Evolutionary conservation across 805 yeast genomes (phyloP), one percentile per base, ranked within the genome.

Genomic region (Starmera dryadoides): DNA sequence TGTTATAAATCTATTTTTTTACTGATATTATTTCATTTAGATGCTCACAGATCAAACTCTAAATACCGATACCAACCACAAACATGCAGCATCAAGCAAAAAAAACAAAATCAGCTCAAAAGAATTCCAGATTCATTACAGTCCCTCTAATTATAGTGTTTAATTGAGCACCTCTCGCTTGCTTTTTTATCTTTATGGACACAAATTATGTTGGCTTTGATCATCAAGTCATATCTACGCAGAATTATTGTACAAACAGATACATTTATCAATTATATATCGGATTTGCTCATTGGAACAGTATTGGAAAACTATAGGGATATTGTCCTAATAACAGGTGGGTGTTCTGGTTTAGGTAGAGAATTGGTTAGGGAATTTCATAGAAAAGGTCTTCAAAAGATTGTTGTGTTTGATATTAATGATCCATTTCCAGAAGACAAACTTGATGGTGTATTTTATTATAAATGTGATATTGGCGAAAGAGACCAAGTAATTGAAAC

Each of bases 261-360:
- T 37, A 33, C 36, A 29, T 20, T 34, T 9, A 35, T 48, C 30
- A 35, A 35, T 21, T 5, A 15, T 18, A 10, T 48, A 16, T 63
- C 77, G 0, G 63, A 68, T 21, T 32, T 58, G 3, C 22, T 75
- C 1, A 55, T 78, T 17, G 86, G 86, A 1, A 71, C 68, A 40
- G 63, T 62, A 10, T 71, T 72, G 43, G 81, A 77, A 30, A 72
- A 75, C 0, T 57, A 53, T 19, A 59, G 65, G 10, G 95, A 86
- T 51, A 65, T 82, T 10, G 82, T 79, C 0, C 60, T 88, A 4
- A 64, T 91, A 17, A 89, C 98, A 0, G 98, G 98, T 0, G 98
- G 97, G 0, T 56, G 74, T 4, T 64, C 77, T 0, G 98, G 97
- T 0, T 65, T 91, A 9, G 98, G 98, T 0, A 63, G 62, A 32